These are phyloP conservation scores for Conticribra weissflogii DNA, from an alignment of 108 stramenopile species.

Conservation along the genomic window DNA sequence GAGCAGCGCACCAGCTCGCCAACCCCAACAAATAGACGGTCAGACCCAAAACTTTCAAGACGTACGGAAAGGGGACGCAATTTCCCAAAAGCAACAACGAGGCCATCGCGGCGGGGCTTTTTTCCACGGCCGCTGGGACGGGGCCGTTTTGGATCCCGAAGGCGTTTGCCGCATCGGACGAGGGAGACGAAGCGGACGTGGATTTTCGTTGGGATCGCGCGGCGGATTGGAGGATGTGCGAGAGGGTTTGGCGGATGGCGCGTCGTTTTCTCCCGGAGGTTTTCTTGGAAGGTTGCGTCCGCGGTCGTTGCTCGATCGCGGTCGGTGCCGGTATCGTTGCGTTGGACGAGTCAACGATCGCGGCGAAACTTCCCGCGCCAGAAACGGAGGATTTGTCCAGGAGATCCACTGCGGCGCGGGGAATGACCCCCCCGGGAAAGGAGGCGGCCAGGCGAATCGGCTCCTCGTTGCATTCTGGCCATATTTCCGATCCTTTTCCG, in stretches of 20 bases:
- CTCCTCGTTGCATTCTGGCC: conserved; percentile 73
- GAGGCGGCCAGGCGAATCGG: conserved; percentile 55
- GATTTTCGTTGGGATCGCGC: conserved; percentile 7
- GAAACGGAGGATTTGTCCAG: conserved; percentile 1
- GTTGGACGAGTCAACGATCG: conserved; percentile 12
- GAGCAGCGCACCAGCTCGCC: conserved; percentile 37
- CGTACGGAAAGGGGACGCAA: conserved; percentile 43
- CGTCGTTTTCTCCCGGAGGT: conserved; percentile 24
- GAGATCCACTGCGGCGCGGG: conserved; percentile 22
- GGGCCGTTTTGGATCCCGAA: neutral
- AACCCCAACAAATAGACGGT: conserved; percentile 35
- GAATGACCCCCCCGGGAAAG: conserved; percentile 70
- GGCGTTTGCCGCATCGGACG: neutral
- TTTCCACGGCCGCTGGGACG: conserved; percentile 35
- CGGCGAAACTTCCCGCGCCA: neutral
- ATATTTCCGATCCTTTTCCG: conserved; percentile 75
- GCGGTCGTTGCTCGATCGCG: conserved; percentile 13
- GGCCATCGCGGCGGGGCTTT: conserved; percentile 46
- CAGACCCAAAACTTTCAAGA: conserved; percentile 38
- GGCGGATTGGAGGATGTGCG: conserved; percentile 30
- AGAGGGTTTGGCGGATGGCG: conserved; percentile 19
- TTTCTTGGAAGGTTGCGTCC: conserved; percentile 8
- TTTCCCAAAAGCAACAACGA: conserved; percentile 33
- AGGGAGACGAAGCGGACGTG: conserved; percentile 12
- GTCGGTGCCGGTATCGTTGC: too few species aligned